Evolutionary conservation across 1,284 basidiomycete species (phyloP), one percentile per base, ranked within the genome.

Genomic region (Puccinia novopanici): DNA sequence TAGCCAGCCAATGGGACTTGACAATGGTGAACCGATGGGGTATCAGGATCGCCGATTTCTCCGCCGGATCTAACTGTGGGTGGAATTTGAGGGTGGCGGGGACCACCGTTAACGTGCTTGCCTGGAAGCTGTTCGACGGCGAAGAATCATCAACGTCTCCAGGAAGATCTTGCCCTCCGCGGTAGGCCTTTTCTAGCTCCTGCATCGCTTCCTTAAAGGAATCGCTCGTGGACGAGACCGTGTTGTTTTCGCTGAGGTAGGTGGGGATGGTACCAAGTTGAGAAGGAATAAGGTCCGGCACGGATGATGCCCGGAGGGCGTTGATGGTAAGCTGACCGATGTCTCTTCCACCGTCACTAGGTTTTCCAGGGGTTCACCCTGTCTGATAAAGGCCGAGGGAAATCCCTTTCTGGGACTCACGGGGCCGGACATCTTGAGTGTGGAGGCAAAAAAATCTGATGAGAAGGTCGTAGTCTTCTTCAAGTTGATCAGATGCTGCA

Each of bases 21-120:
- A 80, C 30, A 8, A 80, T 61, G 8, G 68, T 73, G 34, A 80
- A 80, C 34, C 78, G 78, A 73, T 80, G 78, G 13, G 78, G 78
- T n/a, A 63, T 9, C n/a, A 59, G 6, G 27, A 8, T 24, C 19
- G 30, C 6, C 50, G 45, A 17, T n/a, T 70, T 52, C 3, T 27
- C 70, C 5, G 8, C 50, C 15, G 34, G 27, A 6, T 52, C 48
- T 3, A 17, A 22, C 37, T 57, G 12, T 30, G 67, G 50, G 27
- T 37, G 40, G 13, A 42, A 61, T 48, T 42, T 42, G 54, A 42
- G 34, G 2, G n/a, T 67, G 9, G 5, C 42, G 9, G 63, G 63
- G 19, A 67, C 40, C 10, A 67, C 15, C 1, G 63, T 67, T 4
- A 48, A n/a, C 4, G 42, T 24, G 63, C 63, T 67, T 5, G n/a